phyloP scores from a whole-genome alignment of 257 asterid species.

The Rubia yunnanensis region DNA sequence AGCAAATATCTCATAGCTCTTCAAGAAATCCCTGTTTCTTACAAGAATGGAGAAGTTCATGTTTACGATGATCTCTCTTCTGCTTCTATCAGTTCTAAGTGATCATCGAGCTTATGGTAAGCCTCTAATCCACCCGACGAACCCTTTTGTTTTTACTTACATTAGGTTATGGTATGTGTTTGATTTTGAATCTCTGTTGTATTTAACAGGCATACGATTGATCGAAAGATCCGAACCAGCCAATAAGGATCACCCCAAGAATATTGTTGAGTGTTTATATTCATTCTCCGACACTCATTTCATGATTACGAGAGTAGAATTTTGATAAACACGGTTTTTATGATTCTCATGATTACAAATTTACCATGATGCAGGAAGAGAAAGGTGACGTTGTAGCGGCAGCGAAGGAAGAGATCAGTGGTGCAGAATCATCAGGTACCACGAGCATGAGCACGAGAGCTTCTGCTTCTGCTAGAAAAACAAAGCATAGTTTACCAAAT shows the following conservation, averaged over 20 bases:
- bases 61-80: conserved; percentile 24
- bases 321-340: neutral
- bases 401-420: conserved; percentile 14
- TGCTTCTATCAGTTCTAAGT: conserved; percentile 32
- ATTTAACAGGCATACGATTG: conserved; percentile 36
- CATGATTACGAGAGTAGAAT: neutral
- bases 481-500: conserved; percentile 62
- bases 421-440: conserved; percentile 55
- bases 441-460: conserved; percentile 28
- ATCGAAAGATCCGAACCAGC: conserved; percentile 18
- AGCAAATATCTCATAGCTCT: neutral
- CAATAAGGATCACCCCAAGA: conserved; percentile 5
- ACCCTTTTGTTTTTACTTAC: neutral
- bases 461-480: conserved; percentile 24
- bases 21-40: conserved; percentile 9
- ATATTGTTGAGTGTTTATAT: neutral
- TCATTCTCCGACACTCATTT: neutral
- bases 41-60: conserved; percentile 25
- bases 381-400: conserved; percentile 7
- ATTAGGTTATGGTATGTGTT: neutral
- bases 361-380: conserved; percentile 20
- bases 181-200: neutral
- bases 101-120: conserved; percentile 44
- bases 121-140: neutral
- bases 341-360: neutral